phyloP scores from a whole-genome alignment of 345 rosid genomes.

The Durio zibethinus region DNA sequence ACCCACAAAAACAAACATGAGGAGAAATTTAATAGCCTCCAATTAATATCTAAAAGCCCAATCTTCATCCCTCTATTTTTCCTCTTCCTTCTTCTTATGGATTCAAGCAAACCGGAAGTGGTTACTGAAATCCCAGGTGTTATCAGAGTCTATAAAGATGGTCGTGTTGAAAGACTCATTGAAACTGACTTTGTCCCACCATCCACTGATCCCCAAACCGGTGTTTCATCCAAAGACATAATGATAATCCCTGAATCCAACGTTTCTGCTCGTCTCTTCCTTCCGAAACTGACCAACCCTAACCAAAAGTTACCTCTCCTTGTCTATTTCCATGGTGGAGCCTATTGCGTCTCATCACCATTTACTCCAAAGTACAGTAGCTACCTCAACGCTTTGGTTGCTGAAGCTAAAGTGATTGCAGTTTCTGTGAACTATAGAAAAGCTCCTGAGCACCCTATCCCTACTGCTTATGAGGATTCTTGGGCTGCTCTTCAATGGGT shows the following conservation, averaged over 20 bases:
- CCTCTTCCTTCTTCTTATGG: not conserved
- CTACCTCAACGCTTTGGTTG: slow-evolving; percentile 25
- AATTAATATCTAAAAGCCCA: not conserved
- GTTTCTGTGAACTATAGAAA: slow-evolving; percentile 42
- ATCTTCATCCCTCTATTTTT: not conserved
- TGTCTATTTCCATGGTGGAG: slow-evolving; percentile 59
- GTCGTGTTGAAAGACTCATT: slow-evolving; percentile 34
- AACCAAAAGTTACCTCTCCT: slow-evolving; percentile 41
- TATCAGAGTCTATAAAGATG: slow-evolving; percentile 36
- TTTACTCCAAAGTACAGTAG: slow-evolving; percentile 32
- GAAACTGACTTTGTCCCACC: slow-evolving; percentile 40
- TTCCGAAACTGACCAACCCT: slow-evolving; percentile 28
- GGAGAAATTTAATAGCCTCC: not conserved
- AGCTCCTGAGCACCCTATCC: slow-evolving; percentile 49
- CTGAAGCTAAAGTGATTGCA: slow-evolving; percentile 36
- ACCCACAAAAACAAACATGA: not conserved
- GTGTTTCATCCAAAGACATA: slow-evolving; percentile 45
- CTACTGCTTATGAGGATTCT: slow-evolving; percentile 41
- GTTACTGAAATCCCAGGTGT: slow-evolving; percentile 26
- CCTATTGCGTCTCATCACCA: slow-evolving; percentile 41
- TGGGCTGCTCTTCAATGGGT: slow-evolving; percentile 54
- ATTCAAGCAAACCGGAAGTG: slow-evolving; percentile 24
- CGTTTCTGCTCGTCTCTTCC: slow-evolving; percentile 47
- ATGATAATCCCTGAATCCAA: slow-evolving; percentile 16
- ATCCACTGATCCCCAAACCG: slow-evolving; percentile 25